These are phyloP conservation scores for Melampsora americana DNA, from an alignment of 1,284 basidiomycete genomes.

Conservation along the genomic window DNA sequence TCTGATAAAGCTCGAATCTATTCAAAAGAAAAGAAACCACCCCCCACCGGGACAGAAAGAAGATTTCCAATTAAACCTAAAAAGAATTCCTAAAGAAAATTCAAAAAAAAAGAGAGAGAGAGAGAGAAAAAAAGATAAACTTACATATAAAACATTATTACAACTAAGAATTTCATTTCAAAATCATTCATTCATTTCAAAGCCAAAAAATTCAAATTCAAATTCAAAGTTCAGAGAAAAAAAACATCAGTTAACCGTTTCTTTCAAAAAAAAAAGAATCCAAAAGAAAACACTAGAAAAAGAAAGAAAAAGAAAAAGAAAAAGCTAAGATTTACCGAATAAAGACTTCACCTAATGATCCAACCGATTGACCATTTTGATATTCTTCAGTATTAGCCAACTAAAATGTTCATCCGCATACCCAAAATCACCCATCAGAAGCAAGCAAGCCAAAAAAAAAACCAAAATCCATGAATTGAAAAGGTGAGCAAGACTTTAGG, in stretches of 20 bases:
- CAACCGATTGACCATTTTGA: slow-evolving; percentile 92
- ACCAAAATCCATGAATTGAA: neutral
- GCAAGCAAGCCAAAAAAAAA: neutral
- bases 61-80: no score
- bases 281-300: no score
- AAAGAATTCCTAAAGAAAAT: neutral
- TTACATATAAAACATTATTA: slow-evolving; percentile 44
- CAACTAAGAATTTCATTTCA: neutral
- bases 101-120: neutral
- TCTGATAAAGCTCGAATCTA: no score
- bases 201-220: neutral
- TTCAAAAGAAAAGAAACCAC: neutral
- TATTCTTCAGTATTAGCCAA: slow-evolving; percentile 98
- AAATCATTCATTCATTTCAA: no score
- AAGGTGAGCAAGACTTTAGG: no score
- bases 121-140: slow-evolving; percentile 12
- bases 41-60: no score
- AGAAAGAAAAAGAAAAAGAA: neutral
- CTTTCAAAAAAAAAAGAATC: slow-evolving; percentile 45
- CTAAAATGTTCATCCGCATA: no score
- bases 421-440: no score
- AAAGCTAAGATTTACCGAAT: slow-evolving; percentile 81
- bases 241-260: slow-evolving; percentile 23
- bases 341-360: slow-evolving; percentile 95
- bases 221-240: neutral